Percentiles rank a stretch among this genome's conserved stretches.
These are phyloP conservation scores for Paracoccidioides brasiliensis DNA, from an alignment of 2,329 filamentous ascomycete species.

Conservation along the genomic window DNA sequence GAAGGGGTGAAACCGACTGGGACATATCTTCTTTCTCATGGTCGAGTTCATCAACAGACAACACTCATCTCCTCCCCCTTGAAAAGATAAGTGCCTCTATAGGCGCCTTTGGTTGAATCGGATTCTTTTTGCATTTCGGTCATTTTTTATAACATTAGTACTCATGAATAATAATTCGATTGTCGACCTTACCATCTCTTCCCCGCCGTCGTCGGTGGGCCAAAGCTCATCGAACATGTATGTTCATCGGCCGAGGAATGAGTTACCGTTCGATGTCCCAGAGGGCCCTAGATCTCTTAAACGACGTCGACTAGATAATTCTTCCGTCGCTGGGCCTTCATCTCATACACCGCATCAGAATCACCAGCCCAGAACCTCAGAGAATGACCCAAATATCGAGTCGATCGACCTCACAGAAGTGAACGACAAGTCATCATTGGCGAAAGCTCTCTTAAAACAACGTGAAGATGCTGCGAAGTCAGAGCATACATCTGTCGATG, in stretches of 20 bases:
- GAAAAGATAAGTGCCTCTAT: background rate
- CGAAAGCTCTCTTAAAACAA: conserved; percentile 39
- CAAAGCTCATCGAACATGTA: background rate
- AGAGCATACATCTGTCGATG: conserved; percentile 20
- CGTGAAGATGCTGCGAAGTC: conserved; percentile 39
- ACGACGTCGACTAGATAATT: background rate
- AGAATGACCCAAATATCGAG: conserved; percentile 23
- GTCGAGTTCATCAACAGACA: background rate
- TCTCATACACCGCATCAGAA: background rate
- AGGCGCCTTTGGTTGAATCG: background rate
- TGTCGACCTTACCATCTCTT: conserved; percentile 10
- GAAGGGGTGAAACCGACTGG: too few relatives aligned
- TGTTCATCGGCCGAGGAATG: background rate
- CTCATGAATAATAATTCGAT: conserved; percentile 6
- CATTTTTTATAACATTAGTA: background rate
- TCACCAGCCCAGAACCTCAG: background rate
- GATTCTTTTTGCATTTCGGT: background rate
- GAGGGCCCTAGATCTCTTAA: background rate
- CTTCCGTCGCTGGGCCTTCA: background rate
- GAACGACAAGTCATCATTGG: conserved; percentile 28
- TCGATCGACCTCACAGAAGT: conserved; percentile 39
- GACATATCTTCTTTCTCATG: background rate
- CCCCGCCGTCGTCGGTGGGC: background rate
- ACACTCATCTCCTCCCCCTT: background rate
- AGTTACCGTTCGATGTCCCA: background rate